Conservation (phyloP, 306 rosid species). For the Vigna radiata region DNA sequence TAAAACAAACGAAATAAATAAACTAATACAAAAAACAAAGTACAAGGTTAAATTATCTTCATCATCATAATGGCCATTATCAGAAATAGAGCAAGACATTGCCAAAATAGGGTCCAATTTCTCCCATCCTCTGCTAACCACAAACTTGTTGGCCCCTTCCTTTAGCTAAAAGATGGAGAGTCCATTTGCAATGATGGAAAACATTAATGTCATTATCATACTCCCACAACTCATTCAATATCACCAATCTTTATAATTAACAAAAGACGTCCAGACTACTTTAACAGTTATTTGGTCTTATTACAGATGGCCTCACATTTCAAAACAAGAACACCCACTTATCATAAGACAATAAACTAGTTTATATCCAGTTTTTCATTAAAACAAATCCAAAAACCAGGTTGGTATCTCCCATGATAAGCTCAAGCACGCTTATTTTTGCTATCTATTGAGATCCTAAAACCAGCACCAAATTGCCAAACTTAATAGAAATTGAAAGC, state of each 20-base stretch:
- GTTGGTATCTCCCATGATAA: neutral
- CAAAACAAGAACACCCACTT: neutral
- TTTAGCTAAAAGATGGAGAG: neutral
- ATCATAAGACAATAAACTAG: neutral
- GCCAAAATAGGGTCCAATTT: neutral
- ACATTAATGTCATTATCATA: slow-evolving; percentile 8
- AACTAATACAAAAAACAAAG: slow-evolving; percentile 7
- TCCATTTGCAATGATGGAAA: neutral
- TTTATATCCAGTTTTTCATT: neutral
- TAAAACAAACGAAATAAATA: slow-evolving; percentile 8
- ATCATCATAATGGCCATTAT: neutral
- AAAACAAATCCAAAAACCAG: neutral
- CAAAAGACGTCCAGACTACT: neutral
- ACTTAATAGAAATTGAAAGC: neutral
- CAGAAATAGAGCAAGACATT: neutral
- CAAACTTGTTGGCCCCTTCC: neutral
- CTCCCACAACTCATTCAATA: neutral
- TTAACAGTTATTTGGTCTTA: neutral
- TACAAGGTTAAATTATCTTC: slow-evolving; percentile 20
- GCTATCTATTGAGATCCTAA: neutral
- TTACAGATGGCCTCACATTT: neutral
- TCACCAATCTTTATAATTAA: neutral
- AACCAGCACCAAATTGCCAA: neutral
- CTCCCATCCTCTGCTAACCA: slow-evolving; percentile 13
- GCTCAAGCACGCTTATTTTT: neutral